Evolutionary conservation across 495 filamentous ascomycete species (phyloP), one percentile per base, ranked within the genome.

Genomic region (Hypomontagnella monticulosa): DNA sequence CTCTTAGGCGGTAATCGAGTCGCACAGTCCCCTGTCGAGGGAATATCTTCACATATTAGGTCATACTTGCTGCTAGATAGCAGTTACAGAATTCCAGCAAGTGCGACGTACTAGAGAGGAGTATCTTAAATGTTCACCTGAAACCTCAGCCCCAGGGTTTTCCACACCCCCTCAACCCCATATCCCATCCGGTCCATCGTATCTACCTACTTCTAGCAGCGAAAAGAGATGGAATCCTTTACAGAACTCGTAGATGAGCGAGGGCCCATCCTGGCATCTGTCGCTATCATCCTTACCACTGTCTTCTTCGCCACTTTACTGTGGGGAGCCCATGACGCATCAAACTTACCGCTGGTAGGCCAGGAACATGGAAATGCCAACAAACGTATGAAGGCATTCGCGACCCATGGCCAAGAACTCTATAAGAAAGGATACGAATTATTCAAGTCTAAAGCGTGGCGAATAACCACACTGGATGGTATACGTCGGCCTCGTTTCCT

Each of bases 381-480:
- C 43, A 78, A 78, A 58, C 57, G 71, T 32, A 61, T 74, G 23
- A 65, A 75, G 55, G 74, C 70, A 0, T 79, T 64, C 40, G 52
- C 78, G 11, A 54, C 27, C 8, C 53, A 57, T 9, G 71, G 70
- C 0, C 57, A 46, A 12, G 62, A 69, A 1, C 47, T 79, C 6
- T 78, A 78, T 32, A 18, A 47, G 12, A 70, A 74, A 4, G 76
- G 76, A 8, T 79, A 79, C 57, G 50, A 69, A 0, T 42, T 77
- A 71, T 80, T 78, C 59, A 78, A 73, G 20, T 49, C 73, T n/a
- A 71, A 68, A 19, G 48, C 78, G 14, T 80, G 70, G 15, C 56
- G 73, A 15, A 57, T 79, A 40, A 62, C 75, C 0, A 72, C 74
- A 1, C 27, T 70, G 0, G 69, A 70, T 41, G 61, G 74, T 76